Base-by-base conservation (phyloP, 768 basidiomycete species). In the Infundibulicybe gibba region DNA sequence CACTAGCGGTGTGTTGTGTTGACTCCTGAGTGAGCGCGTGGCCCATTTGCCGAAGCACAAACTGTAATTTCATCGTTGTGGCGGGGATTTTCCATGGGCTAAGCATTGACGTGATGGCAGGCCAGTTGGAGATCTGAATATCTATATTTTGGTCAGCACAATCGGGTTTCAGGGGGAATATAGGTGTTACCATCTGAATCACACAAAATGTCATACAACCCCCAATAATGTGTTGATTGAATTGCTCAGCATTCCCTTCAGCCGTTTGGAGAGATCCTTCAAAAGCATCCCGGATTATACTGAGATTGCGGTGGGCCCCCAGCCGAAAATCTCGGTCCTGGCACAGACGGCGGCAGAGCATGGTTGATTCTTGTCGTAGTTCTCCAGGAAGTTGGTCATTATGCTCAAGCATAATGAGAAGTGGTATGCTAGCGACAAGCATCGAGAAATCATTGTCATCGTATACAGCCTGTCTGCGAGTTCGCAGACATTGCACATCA, bases 81-180 rank as follows among this genome's bases (percentile, higher is more conserved):
- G 87, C 86, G 9, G 86, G 80, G 19, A 91, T 77, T 57, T 86
- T 88, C 87, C 90, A 92, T 0, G 88, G 90, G 50, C 86, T 90
- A 21, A 91, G 67, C 30, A 87, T 67, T 9, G 80, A 81, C 0
- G 80, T 81, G 11, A 84, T 75, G 50, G 76, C 71, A 15, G 80
- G 77, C 75, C 80, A 83, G 45, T 76, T 79, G 42, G 74, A 75
- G 43, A 78, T 66, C 33, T 79, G 78, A 15, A 75, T 66, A 45
- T 79, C 76, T 66, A 53, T 8, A 4, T 25, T 8, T 25, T 25
- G 25, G 25, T 25, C 25, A 25, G 25, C 25, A n/a, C 25, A 25
- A 25, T 8, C 8, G 8, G 25, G 8, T 25, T 25, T 25, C 25
- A 8, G 25, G 25, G 8, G 8, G 25, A 8, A 8, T 3, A 8